Base-by-base conservation (phyloP, 495 filamentous ascomycete species). In the Penicillium argentinense region DNA sequence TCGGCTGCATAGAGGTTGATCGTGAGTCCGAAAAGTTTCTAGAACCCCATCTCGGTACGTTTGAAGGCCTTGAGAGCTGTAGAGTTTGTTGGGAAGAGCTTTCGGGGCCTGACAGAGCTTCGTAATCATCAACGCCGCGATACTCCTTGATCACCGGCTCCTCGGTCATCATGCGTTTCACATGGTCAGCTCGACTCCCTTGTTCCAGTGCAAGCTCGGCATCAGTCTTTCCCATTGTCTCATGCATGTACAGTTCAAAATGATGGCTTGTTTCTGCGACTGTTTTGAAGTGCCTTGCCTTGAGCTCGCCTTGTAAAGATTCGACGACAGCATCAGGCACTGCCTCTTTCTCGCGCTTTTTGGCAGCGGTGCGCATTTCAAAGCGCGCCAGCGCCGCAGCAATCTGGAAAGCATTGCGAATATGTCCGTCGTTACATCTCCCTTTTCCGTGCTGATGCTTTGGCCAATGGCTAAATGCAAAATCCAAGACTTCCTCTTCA, bases 361-460 rank as follows among this genome's bases (percentile, higher is more conserved):
- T 19, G 3, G 41, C 41, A 13, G 27, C 17, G 16, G 41, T 16
- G 29, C 41, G 29, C 9, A 25, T 24, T 34, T 34, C 28, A 16
- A 34, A 34, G 23, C 29, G 42, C 11, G 46, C 46, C 18, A 42
- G 29, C 9, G 39, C 38, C 0, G 23, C 29, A 5, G 39, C 46
- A n/a, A 32, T 49, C 17, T 49, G 32, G 33, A 43, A 50, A 12
- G 39, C 39, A 26, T 50, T 43, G 1, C 25, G 39, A 32, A 43
- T 49, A 4, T 42, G 39, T 23, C 39, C 17, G 12, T 32, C 47
- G 8, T 49, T 43, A 30, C 32, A 47, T 28, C 23, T 14, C 9
- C 23, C 32, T 7, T 38, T 28, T 13, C 32, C 32, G 13, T 46
- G 22, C 11, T 37, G 24, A 19, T 46, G 19, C 4, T 27, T 12